Base-by-base conservation (phyloP, 2,329 filamentous ascomycete genomes). In the Cytospora chrysosperma region DNA sequence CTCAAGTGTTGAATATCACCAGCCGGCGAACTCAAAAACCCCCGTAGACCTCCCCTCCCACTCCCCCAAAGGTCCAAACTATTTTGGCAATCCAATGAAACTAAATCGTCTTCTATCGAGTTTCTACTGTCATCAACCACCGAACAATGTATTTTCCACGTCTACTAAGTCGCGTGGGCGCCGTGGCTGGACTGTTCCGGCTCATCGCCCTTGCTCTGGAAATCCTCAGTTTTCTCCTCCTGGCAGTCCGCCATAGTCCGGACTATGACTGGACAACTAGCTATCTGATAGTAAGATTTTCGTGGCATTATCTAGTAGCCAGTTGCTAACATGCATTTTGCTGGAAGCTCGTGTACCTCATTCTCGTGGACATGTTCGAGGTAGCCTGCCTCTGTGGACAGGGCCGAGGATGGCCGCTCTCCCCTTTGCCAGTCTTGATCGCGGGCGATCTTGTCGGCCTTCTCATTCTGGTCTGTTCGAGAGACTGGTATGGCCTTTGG, bases 401-500 rank as follows among this genome's bases (percentile, higher is more conserved):
- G 49, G 47, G 56, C 4, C 64, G 61, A 21, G 64, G 61, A 21
- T 65, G 64, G 64, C 8, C 40, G 4, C 40, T 61, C 26, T 37
- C 64, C 4, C 61, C 64, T 4, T 50, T 65, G 47, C 61, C 61
- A 9, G 32, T 56, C 10, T 34, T 65, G 8, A 54, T 65, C 12
- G 61, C 56, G 0, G 61, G 61, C n/a, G 64, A 65, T 28, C 17
- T 37, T 8, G 49, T 63, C 26, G 64, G 64, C 15, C 43, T 54
- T 4, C 26, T 63, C 21, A 59, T 57, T 40, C 26, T 65, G n/a
- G 53, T 63, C 21, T 65, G 61, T 34, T 65, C 64, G 26, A 60
- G 64, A 26, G 64, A 65, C 21, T 65, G 64, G 64, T 63, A 65
- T 21, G 64, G 64, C 6, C 19, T 63, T 24, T 65, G 64, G 64